Base-by-base conservation (phyloP, 2,329 filamentous ascomycete species). In the Knoxdaviesia capensis region DNA sequence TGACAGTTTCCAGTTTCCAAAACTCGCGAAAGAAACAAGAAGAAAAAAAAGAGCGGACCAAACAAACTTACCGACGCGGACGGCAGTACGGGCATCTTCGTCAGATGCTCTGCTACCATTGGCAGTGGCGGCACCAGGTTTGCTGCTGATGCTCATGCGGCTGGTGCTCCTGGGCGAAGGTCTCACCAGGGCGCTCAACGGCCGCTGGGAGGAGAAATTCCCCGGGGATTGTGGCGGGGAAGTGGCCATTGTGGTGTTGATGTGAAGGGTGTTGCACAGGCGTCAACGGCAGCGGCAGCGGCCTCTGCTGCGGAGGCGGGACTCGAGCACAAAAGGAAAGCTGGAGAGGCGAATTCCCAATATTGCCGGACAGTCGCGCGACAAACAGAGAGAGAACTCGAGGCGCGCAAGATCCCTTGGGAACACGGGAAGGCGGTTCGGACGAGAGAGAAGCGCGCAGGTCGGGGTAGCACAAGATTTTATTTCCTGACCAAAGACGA, bases 21-120 rank as follows among this genome's bases (percentile, higher is more conserved):
- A 31, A 29, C 32, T 34, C 41, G 36, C 20, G 40, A 34, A 29
- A 8, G 7, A 40, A 31, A 29, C 31, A 41, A 20, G 29, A 40
- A 20, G 39, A 37, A 44, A 11, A 32, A 40, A 28, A 31, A 10
- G 5, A 38, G 34, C 32, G 41, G 42, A 31, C 11, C 29, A 9
- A 47, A 50, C 11, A 40, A 46, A 81, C 86, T 53, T 73, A 94
- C 87, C 87, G 57, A 94, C 87, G 88, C 84, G 90, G 62, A 94
- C 87, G 30, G 87, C 83, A 6, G 87, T 94, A 57, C 82, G 87
- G 48, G 71, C 71, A 57, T 94, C 87, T 52, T 94, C 87, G 53
- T 94, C 87, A 0, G 86, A 93, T 29, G 80, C 79, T 54, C 84
- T 74, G 61, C 84, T 93, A 48, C 80, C 76, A 51, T 70, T 71